Evolutionary conservation across 257 asterid genomes (phyloP), one percentile per base, ranked within the genome.

Genomic region (Gardenia jasminoides): DNA sequence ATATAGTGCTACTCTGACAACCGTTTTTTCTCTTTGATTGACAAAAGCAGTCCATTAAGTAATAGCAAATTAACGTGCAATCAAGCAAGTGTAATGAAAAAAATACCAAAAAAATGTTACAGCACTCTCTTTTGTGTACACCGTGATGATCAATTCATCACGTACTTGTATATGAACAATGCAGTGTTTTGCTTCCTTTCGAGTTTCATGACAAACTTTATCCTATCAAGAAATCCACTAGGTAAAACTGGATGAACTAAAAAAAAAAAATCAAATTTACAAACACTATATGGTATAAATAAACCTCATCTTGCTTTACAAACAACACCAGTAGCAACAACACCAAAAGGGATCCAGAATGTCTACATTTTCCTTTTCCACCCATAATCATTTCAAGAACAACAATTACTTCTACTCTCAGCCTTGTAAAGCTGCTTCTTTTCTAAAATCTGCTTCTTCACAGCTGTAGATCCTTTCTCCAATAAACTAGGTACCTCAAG

Each of bases 381-480:
- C 43, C 61, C 24, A 22, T 33, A 73, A 48, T 58, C 48, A 26
- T 71, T 22, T 72, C 81, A 90, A 13, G 93, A 83, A 80, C 98
- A 93, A 83, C 98, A 93, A 8, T 68, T 88, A 20, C 56, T 76
- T 1, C 62, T 70, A 41, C 64, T 81, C 19, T 65, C 77, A 7
- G 61, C 82, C 56, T 79, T 70, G 22, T 24, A 69, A 59, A 65
- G 48, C 82, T 88, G 88, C 79, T 87, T 84, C 77, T 89, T 91
- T 85, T 84, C 92, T 68, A 88, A 78, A 58, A 89, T 85, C 80
- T 85, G 97, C 83, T 92, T 94, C 90, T 88, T 94, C 77, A 89
- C 91, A 0, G 91, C 94, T 46, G 82, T 77, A 7, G 98, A 94
- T 62, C 98, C 98, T 84, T 94, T 91, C 87, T 94, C 98, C 82